phyloP scores from a whole-genome alignment of 208 protist species.

The Vickermania spadyakhi region DNA sequence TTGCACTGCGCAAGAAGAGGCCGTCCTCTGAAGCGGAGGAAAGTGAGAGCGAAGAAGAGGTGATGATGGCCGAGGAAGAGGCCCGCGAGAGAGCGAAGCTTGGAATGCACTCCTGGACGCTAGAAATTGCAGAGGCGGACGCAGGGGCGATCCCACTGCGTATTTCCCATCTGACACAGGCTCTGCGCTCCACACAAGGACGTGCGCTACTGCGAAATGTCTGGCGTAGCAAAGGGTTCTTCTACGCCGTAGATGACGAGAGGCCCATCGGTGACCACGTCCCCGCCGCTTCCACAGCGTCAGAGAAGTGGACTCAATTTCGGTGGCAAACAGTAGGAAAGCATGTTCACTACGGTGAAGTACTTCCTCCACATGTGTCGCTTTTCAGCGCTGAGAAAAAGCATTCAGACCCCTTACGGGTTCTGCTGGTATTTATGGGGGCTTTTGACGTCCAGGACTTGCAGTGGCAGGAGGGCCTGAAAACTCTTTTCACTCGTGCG shows the following conservation, averaged over 20 bases:
- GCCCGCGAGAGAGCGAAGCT: conserved; percentile 20
- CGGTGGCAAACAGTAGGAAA: conserved; percentile 26
- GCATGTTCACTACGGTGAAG: conserved; percentile 31
- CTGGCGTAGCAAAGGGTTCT: conserved; percentile 56
- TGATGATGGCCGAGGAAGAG: conserved; percentile 14
- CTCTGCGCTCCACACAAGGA: conserved; percentile 3
- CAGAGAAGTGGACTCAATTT: conserved; percentile 11
- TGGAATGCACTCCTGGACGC: conserved; percentile 18
- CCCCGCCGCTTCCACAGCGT: background rate
- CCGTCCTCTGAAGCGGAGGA: background rate
- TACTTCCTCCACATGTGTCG: conserved; percentile 21
- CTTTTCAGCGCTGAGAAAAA: background rate
- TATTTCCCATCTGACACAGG: conserved; percentile 3
- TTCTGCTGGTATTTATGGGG: conserved; percentile 28
- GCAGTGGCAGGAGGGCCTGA: conserved; percentile 4
- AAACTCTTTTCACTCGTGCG: conserved; percentile 13
- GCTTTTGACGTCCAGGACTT: conserved; percentile 6
- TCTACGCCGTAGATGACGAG: conserved; percentile 23
- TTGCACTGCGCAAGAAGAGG: too few relatives aligned
- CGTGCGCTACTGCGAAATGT: conserved; percentile 18
- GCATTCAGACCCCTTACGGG: conserved; percentile 6
- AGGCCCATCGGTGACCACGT: background rate
- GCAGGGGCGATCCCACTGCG: background rate
- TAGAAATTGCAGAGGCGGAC: background rate
- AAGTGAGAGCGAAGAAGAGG: conserved; percentile 3